phyloP scores from a whole-genome alignment of 2,329 filamentous ascomycete species.

The Cladophialophora exuberans region DNA sequence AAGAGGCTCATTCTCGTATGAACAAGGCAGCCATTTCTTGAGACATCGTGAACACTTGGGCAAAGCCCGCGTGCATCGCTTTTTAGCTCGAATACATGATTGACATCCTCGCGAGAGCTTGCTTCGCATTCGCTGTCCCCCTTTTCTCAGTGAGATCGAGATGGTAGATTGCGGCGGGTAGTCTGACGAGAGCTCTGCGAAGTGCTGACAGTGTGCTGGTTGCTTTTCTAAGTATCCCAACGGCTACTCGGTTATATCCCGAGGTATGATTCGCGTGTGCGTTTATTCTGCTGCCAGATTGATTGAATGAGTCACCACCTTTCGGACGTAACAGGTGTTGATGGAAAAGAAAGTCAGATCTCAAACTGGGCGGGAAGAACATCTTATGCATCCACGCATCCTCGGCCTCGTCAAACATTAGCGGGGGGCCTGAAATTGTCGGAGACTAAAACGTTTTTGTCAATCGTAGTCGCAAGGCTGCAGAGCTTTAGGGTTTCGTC shows the following conservation, averaged over 20 bases:
- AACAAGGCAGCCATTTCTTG: background rate
- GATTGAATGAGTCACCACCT: background rate
- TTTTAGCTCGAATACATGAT: constrained; percentile 10
- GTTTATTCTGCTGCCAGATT: background rate
- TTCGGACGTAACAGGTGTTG: background rate
- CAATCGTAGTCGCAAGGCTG: background rate
- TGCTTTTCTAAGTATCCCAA: no score
- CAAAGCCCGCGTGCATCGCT: background rate
- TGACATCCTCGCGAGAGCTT: background rate
- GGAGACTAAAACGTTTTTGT: background rate
- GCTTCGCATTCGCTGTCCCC: background rate
- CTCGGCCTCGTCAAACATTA: no score
- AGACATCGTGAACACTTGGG: background rate
- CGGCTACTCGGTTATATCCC: no score
- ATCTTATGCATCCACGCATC: no score
- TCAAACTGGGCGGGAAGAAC: no score
- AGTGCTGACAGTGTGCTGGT: no score
- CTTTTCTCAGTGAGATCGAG: background rate
- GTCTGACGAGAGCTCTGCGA: no score
- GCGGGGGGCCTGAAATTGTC: background rate
- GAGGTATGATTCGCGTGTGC: no score
- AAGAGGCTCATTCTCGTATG: constrained; percentile 5
- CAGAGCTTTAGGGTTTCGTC: no score
- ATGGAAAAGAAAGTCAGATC: no score
- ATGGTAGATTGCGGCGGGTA: no score